Conservation (phyloP, 371 early-diverging fungal species). For the Syncephalastrum monosporum region DNA sequence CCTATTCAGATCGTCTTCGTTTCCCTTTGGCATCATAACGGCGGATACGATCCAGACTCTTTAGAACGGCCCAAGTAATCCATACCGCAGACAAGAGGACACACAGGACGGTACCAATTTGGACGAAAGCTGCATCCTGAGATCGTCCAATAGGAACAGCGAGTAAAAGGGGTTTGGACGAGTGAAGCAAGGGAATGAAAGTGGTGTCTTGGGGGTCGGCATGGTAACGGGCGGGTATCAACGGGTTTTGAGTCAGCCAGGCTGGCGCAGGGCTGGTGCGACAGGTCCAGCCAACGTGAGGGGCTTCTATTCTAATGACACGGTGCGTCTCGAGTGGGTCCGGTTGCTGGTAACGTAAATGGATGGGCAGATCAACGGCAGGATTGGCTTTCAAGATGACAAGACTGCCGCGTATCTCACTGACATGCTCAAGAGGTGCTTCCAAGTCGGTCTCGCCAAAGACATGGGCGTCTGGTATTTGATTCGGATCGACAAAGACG, state of each 20-base stretch:
- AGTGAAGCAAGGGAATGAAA: conserved; percentile 1
- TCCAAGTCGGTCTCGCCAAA: conserved; percentile 49
- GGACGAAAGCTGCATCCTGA: conserved; percentile 26
- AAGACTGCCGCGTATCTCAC: conserved; percentile 35
- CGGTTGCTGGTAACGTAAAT: conserved; percentile 48
- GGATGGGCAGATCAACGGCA: conserved; percentile 38
- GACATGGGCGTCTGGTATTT: conserved; percentile 18
- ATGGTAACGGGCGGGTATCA: conserved; percentile 2
- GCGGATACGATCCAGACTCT: conserved; percentile 28
- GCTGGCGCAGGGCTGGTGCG: conserved; percentile 11
- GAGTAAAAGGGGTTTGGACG: conserved; percentile 7
- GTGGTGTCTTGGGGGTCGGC: conserved; percentile 4
- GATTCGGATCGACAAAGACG: conserved; percentile 49
- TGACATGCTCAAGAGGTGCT: conserved; percentile 39
- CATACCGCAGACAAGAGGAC: conserved; percentile 33
- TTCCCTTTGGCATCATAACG: conserved; percentile 49
- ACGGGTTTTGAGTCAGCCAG: conserved; percentile 2
- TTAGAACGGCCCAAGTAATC: conserved; percentile 24
- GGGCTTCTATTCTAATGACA: conserved; percentile 22
- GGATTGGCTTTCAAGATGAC: conserved; percentile 19
- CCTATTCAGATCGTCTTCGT: conserved; percentile 45
- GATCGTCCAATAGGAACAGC: conserved; percentile 39
- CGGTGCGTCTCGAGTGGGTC: conserved; percentile 17
- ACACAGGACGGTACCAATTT: conserved; percentile 25
- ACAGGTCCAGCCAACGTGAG: conserved; percentile 46